phyloP scores from a whole-genome alignment of 306 rosid species.

The Cicer cuneatum region DNA sequence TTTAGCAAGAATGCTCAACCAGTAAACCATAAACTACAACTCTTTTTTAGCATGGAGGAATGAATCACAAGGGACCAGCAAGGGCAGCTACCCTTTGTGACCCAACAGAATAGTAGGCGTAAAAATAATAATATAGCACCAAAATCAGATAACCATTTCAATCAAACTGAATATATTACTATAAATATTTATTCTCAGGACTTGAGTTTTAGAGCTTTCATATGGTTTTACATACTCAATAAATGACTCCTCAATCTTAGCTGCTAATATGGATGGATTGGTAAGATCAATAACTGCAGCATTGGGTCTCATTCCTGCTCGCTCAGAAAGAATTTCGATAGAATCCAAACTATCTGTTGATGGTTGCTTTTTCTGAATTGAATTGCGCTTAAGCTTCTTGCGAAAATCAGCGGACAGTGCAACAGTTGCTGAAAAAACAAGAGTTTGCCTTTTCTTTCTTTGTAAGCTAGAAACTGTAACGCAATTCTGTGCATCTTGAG shows the following conservation, averaged over 20 bases:
- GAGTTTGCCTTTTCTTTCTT: constrained; percentile 94
- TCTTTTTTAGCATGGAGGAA: constrained; percentile 33
- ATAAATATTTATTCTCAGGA: constrained; percentile 10
- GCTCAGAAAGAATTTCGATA: constrained; percentile 82
- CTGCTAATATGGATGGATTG: constrained; percentile 70
- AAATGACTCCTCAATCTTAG: constrained; percentile 92
- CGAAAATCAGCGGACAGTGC: constrained; percentile 91
- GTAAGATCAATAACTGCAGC: constrained; percentile 91
- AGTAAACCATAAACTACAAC: constrained; percentile 23
- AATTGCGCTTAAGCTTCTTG: constrained; percentile 81
- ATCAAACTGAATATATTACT: constrained; percentile 14
- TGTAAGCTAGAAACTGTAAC: constrained; percentile 65
- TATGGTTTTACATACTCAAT: constrained; percentile 71
- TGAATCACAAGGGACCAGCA: background rate
- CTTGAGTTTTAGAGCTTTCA: constrained; percentile 35
- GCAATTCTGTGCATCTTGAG: constrained; percentile 55
- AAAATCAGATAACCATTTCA: constrained; percentile 3
- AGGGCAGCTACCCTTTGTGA: background rate
- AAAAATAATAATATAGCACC: constrained; percentile 2
- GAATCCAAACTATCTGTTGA: constrained; percentile 72
- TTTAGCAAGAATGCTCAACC: constrained; percentile 35
- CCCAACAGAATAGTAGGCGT: background rate
- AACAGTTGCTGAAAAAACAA: constrained; percentile 93
- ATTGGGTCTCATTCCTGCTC: constrained; percentile 91
- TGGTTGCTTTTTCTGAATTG: constrained; percentile 62